A percentile compares a stretch with the other conserved stretches of the same genome.
phyloP scores from a whole-genome alignment of 495 filamentous ascomycete genomes.

The Penicillium samsonianum region DNA sequence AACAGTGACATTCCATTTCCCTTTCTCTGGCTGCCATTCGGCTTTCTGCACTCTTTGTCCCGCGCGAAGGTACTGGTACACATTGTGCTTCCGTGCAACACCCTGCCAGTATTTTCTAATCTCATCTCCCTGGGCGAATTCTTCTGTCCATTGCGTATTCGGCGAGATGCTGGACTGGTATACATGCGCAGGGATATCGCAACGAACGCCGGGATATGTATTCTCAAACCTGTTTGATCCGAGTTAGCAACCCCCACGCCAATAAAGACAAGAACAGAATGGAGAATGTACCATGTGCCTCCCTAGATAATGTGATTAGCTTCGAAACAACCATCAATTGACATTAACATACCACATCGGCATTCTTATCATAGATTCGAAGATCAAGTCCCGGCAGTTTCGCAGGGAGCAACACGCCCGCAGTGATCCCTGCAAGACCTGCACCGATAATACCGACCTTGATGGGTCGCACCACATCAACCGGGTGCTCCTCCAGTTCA shows the following conservation, averaged over 20 bases:
- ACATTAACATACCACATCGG: conserved; percentile 46
- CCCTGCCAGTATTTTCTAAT: conserved; percentile 67
- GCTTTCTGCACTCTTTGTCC: conserved; percentile 53
- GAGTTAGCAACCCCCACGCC: neutral
- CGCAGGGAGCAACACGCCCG: conserved; percentile 50
- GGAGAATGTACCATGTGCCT: conserved; percentile 47
- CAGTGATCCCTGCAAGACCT: conserved; percentile 51
- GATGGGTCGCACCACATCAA: conserved; percentile 42
- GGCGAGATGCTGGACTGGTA: conserved; percentile 68
- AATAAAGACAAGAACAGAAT: neutral
- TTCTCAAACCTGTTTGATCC: conserved; percentile 48
- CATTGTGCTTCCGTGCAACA: conserved; percentile 60
- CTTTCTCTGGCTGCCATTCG: conserved; percentile 52
- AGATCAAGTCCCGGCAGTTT: conserved; percentile 55
- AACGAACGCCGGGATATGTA: conserved; percentile 59
- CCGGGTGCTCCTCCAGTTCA: conserved; percentile 42
- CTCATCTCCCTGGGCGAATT: conserved; percentile 64
- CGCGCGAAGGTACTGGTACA: conserved; percentile 56
- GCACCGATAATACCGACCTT: conserved; percentile 57
- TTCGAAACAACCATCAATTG: neutral
- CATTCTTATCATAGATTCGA: conserved; percentile 58
- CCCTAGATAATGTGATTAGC: conserved; percentile 30
- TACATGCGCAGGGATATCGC: conserved; percentile 70
- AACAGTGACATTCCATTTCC: conserved; percentile 54
- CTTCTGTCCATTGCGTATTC: conserved; percentile 65